These are phyloP conservation scores for Lachnellula cervina DNA, from an alignment of 2,329 filamentous ascomycete species.

Conservation along the genomic window DNA sequence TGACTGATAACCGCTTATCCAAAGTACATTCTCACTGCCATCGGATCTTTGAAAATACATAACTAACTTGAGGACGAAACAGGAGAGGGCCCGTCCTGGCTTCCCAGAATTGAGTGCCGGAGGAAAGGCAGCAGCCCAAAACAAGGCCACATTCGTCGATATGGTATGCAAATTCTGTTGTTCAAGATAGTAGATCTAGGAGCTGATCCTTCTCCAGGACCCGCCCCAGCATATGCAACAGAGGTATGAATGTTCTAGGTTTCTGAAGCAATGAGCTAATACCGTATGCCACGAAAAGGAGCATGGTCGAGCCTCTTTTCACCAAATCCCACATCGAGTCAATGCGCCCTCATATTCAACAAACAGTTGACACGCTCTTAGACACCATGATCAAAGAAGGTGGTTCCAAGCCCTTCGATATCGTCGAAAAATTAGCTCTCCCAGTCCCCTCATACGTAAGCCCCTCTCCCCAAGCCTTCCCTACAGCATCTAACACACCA, in stretches of 20 bases:
- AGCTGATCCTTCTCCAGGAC: constrained; percentile 28
- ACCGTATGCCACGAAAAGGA: constrained; percentile 26
- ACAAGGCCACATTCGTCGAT: constrained; percentile 46
- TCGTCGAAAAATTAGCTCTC: constrained; percentile 43
- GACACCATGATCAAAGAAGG: constrained; percentile 37
- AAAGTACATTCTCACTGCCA: constrained; percentile 25
- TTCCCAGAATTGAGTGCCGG: constrained; percentile 44
- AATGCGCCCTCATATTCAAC: constrained; percentile 42
- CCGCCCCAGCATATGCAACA: constrained; percentile 43
- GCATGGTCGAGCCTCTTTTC: constrained; percentile 44
- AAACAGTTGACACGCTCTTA: constrained; percentile 41
- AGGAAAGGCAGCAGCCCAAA: constrained; percentile 42
- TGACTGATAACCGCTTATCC: constrained; percentile 41
- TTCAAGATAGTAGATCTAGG: not conserved
- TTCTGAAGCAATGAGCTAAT: not conserved
- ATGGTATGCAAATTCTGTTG: constrained; percentile 32
- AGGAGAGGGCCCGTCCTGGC: constrained; percentile 37
- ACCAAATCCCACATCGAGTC: constrained; percentile 35
- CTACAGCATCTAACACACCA: not conserved
- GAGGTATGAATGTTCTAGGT: constrained; percentile 28
- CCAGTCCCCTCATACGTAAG: constrained; percentile 44
- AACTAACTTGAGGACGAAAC: not conserved
- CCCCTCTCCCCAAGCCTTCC: not conserved
- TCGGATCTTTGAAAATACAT: not conserved
- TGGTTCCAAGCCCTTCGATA: constrained; percentile 37